Evolutionary conservation across 108 stramenopile species (phyloP).

Genomic region (Nitzschia palea): DNA sequence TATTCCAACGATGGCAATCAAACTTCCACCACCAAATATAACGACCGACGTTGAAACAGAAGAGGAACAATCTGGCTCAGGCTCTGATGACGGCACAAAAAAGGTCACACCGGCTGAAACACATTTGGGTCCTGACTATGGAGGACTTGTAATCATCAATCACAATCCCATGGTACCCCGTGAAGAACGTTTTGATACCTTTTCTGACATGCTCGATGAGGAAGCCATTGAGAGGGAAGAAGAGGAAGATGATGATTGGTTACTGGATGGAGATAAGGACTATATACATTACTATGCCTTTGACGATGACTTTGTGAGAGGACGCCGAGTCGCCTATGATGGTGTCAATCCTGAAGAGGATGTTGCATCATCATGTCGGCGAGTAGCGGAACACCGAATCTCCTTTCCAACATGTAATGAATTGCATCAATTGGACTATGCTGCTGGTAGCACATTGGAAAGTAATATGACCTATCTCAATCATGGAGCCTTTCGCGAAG

Average conservation of each 20-base stretch:
- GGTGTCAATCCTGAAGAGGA: constrained; percentile 2
- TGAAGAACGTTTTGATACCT: no score
- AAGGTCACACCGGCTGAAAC: no score
- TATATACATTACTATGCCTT: constrained; percentile 50
- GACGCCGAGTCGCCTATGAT: background rate
- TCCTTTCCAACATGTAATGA: constrained; percentile 67
- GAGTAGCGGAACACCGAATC: constrained; percentile 35
- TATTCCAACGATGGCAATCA: no score
- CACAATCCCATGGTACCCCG: no score
- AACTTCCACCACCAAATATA: no score
- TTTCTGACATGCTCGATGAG: background rate
- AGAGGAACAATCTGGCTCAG: no score
- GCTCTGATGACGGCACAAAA: no score
- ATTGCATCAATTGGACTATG: constrained; percentile 45
- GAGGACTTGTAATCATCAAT: no score
- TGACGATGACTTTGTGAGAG: constrained; percentile 49
- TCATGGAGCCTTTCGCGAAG: constrained; percentile 60
- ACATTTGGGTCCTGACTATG: no score
- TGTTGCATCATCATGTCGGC: constrained; percentile 34
- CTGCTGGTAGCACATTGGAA: background rate
- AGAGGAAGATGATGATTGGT: background rate
- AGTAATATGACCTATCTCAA: constrained; percentile 14
- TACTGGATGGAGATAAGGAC: constrained; percentile 28
- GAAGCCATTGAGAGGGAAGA: background rate
- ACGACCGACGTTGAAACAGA: no score